Evolutionary conservation across 1,284 basidiomycete genomes (phyloP), one percentile per base, ranked within the genome.

Genomic region (Hypsizygus ulmarius): DNA sequence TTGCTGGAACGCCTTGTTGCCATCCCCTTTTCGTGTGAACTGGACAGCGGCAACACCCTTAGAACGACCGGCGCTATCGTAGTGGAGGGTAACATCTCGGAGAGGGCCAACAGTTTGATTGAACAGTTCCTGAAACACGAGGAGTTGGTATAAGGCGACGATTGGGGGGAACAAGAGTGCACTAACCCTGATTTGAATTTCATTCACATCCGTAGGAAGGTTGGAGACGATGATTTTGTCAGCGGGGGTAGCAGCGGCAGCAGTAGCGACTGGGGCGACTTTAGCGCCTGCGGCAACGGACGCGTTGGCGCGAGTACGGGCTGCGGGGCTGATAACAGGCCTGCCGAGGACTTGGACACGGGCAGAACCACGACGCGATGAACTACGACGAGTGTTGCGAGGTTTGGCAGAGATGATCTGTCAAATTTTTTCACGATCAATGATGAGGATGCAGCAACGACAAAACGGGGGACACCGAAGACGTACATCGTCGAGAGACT

Each of bases 191-290:
- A 99, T 84, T 70, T 97, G 93, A 16, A 78, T 73, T 68, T 99
- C 96, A 58, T 92, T 95, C 42, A 99, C 96, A 65, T 99, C 96
- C n/a, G 69, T 65, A 25, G 96, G 96, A 48, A 99, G 82, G 67
- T 97, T 97, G 59, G 91, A 94, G 53, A 99, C 92, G 61, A 98
- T 93, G 61, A 98, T 96, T 76, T 98, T 98, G 71, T 89, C 83
- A 2, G 89, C 75, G 19, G 72, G 68, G 45, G 77, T 76, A 32
- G 68, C 55, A 19, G 63, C 56, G 34, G 63, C 54, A 43, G 65
- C 55, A 32, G 68, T 60, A 6, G 12, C 12, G 12, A n/a, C n/a
- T n/a, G n/a, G n/a, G n/a, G 45, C 16, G 29, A 70, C 63, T 15
- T 71, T 70, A 14, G 68, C 64, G 30, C 68, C 63, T 28, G 70